Base-by-base conservation (phyloP, 139 green algal genomes). In the Chlorokybus atmophyticus region DNA sequence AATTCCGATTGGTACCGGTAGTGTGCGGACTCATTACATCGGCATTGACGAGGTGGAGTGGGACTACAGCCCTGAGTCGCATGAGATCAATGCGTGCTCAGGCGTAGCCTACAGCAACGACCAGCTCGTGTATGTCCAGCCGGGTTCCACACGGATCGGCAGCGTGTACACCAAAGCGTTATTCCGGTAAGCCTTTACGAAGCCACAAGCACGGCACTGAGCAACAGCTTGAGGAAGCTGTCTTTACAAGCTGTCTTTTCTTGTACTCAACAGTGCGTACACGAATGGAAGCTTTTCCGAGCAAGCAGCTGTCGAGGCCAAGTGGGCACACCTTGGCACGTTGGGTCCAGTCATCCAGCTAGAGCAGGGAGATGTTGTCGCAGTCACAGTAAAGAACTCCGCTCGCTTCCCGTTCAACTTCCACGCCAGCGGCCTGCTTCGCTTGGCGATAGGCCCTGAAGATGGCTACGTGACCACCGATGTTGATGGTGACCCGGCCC, bases 61-160 rank as follows among this genome's bases (percentile, higher is more conserved):
- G 75, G 67, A 82, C 60, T 82, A 77, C 39, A 60, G 63, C 1
- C 75, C 75, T 49, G 38, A n/a, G n/a, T n/a, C n/a, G n/a, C n/a
- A 17, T 44, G 38, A 44, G 14, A 17, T 14, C 38, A 17, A 44
- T 17, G 14, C 17, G 38, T 44, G 38, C 17, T 44, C 17, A 23
- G 17, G 17, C 38, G 14, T 14, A 17, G 14, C 38, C 38, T 44
- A 44, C 38, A 44, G 14, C 14, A 17, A 44, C 17, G 17, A 23
- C 14, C 14, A 44, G 38, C 38, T 44, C 17, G 14, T 17, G 38
- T 44, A 44, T 17, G 38, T 17, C 14, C 38, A 17, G 14, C 38
- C 38, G 17, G 17, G 38, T 44, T 23, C 14, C 38, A 44, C 38
- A 14, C 14, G 38, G 14, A 44, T 44, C 17, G 38, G 2, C 60